Conservation (phyloP, 495 filamentous ascomycete species). For the Hyphodiscus hymeniophilus region DNA sequence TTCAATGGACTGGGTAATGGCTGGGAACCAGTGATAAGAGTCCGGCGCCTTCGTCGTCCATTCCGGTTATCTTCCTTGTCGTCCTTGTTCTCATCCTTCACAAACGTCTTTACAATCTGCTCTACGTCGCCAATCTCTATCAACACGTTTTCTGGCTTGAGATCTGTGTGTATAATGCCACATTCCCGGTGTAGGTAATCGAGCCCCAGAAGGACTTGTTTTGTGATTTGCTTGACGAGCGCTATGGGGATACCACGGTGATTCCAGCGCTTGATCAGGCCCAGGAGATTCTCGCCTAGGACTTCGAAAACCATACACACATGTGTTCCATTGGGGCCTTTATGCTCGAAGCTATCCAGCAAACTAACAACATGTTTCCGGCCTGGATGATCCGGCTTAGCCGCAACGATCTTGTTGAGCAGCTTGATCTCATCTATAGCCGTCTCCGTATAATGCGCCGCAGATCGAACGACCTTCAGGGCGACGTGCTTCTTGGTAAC, state of each 20-base stretch:
- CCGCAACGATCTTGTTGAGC: constrained; percentile 90
- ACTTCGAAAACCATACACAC: constrained; percentile 99
- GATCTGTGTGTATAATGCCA: constrained; percentile 96
- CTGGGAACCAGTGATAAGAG: constrained; percentile 94
- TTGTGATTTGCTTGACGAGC: constrained; percentile 96
- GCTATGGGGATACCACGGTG: constrained; percentile 94
- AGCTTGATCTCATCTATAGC: constrained; percentile 99
- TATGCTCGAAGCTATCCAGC: constrained; percentile 94
- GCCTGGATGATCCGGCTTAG: constrained; percentile 88
- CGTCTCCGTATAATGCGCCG: constrained; percentile 97
- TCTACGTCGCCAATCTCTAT: constrained; percentile 99
- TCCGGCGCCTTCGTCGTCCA: constrained; percentile 83
- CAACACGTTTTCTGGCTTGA: constrained; percentile 96
- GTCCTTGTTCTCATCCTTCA: constrained; percentile 70
- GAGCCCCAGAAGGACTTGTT: constrained; percentile 89
- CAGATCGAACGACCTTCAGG: constrained; percentile 93
- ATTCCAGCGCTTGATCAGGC: constrained; percentile 97
- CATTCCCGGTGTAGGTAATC: constrained; percentile 97
- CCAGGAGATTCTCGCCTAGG: constrained; percentile 88
- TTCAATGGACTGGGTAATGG: constrained; percentile 93
- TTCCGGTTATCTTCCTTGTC: constrained; percentile 89
- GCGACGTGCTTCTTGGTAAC: constrained; percentile 89
- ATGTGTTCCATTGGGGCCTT: constrained; percentile 90
- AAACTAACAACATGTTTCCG: constrained; percentile 91
- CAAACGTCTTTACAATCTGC: constrained; percentile 88